Percentiles rank a stretch among this genome's conserved stretches.
Conservation (phyloP, 257 asterid genomes). For the Thymus mandschuricus region DNA sequence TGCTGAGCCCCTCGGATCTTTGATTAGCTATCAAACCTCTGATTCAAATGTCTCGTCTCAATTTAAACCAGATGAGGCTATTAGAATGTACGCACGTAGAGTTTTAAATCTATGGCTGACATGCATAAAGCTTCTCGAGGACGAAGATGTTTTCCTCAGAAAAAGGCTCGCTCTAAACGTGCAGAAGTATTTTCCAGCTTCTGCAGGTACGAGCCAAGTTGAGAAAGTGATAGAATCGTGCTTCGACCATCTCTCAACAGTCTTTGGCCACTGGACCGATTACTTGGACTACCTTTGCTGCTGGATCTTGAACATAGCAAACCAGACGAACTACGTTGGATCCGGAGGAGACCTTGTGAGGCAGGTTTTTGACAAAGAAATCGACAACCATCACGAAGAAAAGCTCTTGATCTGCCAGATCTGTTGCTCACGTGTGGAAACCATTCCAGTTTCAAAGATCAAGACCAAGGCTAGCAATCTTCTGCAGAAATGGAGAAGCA, state of each 20-base stretch:
- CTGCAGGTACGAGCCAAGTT: conserved; percentile 71
- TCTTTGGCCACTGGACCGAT: conserved; percentile 70
- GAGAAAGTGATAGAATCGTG: conserved; percentile 83
- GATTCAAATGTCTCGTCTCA: conserved; percentile 32
- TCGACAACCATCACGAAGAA: conserved; percentile 94
- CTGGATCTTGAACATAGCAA: conserved; percentile 61
- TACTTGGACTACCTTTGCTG: conserved; percentile 71
- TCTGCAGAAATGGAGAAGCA: conserved; percentile 65
- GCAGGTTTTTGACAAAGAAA: conserved; percentile 93
- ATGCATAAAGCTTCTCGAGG: conserved; percentile 86
- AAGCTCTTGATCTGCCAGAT: conserved; percentile 80
- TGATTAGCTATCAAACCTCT: conserved; percentile 39
- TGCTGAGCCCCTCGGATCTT: conserved; percentile 54
- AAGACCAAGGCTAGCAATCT: conserved; percentile 39
- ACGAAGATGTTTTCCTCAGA: conserved; percentile 81
- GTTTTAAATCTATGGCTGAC: conserved; percentile 71
- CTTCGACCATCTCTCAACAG: conserved; percentile 69
- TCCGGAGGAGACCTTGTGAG: conserved; percentile 75
- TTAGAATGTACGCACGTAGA: conserved; percentile 54
- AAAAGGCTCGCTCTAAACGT: conserved; percentile 71
- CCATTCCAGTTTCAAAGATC: conserved; percentile 45
- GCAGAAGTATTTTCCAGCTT: conserved; percentile 50
- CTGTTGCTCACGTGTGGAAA: conserved; percentile 79
- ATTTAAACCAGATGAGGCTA: conserved; percentile 45
- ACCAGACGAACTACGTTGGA: conserved; percentile 41